A percentile compares a stretch with the other conserved stretches of the same genome.
These are phyloP conservation scores for Noccaea bulbosa DNA, from an alignment of 345 rosid genomes.

Conservation along the genomic window DNA sequence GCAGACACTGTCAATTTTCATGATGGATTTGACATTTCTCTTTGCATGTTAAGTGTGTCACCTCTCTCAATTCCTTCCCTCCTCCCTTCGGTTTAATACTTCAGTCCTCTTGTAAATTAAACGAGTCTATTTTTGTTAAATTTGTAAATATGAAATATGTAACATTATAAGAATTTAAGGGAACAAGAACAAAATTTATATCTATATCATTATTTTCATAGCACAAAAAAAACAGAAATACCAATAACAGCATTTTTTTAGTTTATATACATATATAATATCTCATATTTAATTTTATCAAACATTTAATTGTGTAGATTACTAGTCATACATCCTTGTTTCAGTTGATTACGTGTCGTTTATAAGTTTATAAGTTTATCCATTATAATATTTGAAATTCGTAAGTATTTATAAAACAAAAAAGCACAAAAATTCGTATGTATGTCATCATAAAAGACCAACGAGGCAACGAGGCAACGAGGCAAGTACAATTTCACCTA, in stretches of 20 bases:
- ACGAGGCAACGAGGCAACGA: too few species aligned
- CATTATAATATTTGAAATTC: background rate
- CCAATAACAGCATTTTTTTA: background rate
- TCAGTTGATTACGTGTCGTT: background rate
- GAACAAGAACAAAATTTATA: background rate
- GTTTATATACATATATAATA: too few species aligned
- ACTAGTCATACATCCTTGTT: background rate
- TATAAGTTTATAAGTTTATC: background rate
- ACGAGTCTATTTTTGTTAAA: background rate
- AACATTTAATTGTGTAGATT: background rate
- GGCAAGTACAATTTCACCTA: too few species aligned
- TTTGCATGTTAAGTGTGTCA: slow-evolving; percentile 39
- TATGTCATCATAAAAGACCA: background rate
- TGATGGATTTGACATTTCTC: slow-evolving; percentile 42
- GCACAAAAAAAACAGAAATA: background rate
- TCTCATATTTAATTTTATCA: too few species aligned
- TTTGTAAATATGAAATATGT: background rate
- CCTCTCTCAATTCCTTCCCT: slow-evolving; percentile 10
- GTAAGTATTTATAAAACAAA: too few species aligned
- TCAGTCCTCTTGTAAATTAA: background rate
- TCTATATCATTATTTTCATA: background rate
- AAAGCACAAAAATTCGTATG: background rate
- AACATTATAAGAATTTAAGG: background rate
- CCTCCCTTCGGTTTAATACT: slow-evolving; percentile 19
- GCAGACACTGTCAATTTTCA: slow-evolving; percentile 44